phyloP scores from a whole-genome alignment of 2,329 filamentous ascomycete genomes.

The Daldinia eschscholtzii region DNA sequence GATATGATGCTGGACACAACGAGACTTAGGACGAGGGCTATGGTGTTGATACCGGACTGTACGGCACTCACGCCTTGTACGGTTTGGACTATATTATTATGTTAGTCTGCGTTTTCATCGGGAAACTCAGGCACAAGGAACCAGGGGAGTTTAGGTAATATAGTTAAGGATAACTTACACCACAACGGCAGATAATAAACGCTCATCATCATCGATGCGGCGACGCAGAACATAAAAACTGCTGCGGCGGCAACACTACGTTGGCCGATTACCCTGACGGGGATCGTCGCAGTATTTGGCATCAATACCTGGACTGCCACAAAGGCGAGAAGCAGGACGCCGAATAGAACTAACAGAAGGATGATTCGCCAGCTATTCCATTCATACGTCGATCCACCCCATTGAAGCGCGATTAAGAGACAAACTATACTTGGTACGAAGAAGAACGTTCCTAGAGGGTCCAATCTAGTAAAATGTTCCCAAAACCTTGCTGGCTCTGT shows the following conservation, averaged over 20 bases:
- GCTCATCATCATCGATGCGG: slow-evolving; percentile 64
- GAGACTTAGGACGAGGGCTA: slow-evolving; percentile 68
- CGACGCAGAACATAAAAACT: slow-evolving; percentile 50
- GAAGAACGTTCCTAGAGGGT: slow-evolving; percentile 70
- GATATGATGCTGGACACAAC: slow-evolving; percentile 65
- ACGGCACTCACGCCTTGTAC: slow-evolving; percentile 65
- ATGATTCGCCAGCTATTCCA: slow-evolving; percentile 68
- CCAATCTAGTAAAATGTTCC: slow-evolving; percentile 62
- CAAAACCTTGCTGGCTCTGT: slow-evolving; percentile 46
- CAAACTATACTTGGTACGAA: slow-evolving; percentile 71
- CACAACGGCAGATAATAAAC: slow-evolving; percentile 68
- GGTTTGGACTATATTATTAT: slow-evolving; percentile 60
- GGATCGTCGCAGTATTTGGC: slow-evolving; percentile 69
- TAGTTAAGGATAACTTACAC: slow-evolving; percentile 53
- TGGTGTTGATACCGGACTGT: slow-evolving; percentile 68
- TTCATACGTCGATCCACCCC: slow-evolving; percentile 65
- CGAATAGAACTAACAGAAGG: slow-evolving; percentile 66
- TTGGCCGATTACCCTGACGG: slow-evolving; percentile 66
- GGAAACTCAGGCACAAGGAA: neutral
- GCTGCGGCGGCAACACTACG: slow-evolving; percentile 65
- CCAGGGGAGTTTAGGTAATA: neutral
- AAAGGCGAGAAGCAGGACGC: slow-evolving; percentile 61
- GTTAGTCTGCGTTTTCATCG: slow-evolving; percentile 34
- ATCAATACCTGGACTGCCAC: slow-evolving; percentile 64
- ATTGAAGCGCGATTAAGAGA: slow-evolving; percentile 73